phyloP scores from a whole-genome alignment of 192 early-diverging fungal genomes.

The Backusella liffmaniae region DNA sequence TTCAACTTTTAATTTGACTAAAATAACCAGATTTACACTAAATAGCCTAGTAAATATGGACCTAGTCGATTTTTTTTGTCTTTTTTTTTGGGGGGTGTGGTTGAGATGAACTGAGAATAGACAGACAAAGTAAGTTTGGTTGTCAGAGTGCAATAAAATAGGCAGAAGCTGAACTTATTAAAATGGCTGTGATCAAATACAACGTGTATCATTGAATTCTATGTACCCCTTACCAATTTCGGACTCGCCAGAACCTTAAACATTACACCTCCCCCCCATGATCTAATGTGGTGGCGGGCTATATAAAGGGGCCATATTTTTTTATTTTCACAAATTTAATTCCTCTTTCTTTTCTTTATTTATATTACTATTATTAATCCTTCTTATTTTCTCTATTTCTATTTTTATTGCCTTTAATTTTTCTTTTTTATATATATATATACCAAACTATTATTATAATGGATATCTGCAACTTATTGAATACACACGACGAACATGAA shows the following conservation, averaged over 20 bases:
- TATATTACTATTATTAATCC: background rate
- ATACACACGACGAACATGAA: conserved; percentile 23
- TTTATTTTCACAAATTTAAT: background rate
- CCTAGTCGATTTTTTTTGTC: background rate
- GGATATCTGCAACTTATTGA: conserved; percentile 41
- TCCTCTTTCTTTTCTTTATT: conserved; percentile 6
- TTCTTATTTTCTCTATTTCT: background rate
- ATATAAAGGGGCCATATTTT: background rate
- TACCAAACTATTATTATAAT: conserved; percentile 17
- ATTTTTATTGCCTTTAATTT: background rate
- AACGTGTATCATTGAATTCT: background rate
- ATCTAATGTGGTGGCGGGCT: background rate
- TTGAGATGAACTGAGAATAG: background rate
- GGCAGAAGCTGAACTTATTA: background rate
- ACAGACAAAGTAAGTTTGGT: background rate
- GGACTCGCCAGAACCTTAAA: background rate
- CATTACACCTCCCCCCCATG: background rate
- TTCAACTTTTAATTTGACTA: conserved; percentile 5
- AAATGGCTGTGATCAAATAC: background rate
- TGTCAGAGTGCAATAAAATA: background rate
- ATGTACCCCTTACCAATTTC: background rate
- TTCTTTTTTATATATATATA: background rate
- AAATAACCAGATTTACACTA: background rate
- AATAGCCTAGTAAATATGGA: background rate
- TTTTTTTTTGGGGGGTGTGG: background rate